These are phyloP conservation scores for Fistulina hepatica DNA, from an alignment of 1,284 basidiomycete species.

Conservation along the genomic window DNA sequence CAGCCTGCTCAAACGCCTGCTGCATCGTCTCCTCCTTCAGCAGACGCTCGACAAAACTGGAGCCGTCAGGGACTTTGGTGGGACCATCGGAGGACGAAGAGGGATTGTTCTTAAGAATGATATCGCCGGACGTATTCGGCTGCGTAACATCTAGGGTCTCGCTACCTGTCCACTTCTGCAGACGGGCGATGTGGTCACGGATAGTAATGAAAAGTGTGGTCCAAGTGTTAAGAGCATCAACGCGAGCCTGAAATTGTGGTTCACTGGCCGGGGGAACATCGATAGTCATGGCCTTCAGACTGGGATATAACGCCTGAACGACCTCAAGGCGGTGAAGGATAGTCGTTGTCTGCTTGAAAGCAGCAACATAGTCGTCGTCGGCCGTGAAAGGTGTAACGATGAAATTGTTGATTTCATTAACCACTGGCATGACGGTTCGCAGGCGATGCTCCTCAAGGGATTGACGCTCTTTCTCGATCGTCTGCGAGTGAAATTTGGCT, in stretches of 20 bases:
- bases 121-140: slow-evolving; percentile 55
- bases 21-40: slow-evolving; percentile 95
- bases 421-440: slow-evolving; percentile 69
- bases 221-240: slow-evolving; percentile 87
- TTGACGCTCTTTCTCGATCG: slow-evolving; percentile 75
- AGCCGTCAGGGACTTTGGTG: slow-evolving; percentile 42
- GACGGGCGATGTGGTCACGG: slow-evolving; percentile 63
- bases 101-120: no score
- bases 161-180: slow-evolving; percentile 87
- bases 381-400: slow-evolving; percentile 35
- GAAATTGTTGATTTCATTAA: slow-evolving; percentile 78
- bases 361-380: slow-evolving; percentile 30
- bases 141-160: slow-evolving; percentile 82
- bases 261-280: slow-evolving; percentile 70
- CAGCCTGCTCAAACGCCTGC: slow-evolving; percentile 89
- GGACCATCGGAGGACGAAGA: slow-evolving; percentile 27
- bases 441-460: slow-evolving; percentile 75
- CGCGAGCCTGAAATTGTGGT: slow-evolving; percentile 59
- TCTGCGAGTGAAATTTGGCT: slow-evolving; percentile 73
- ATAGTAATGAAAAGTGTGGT: slow-evolving; percentile 72
- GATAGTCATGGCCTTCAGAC: slow-evolving; percentile 64
- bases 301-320: slow-evolving; percentile 82
- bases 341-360: slow-evolving; percentile 51
- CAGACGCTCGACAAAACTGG: slow-evolving; percentile 86
- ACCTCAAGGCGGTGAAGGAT: slow-evolving; percentile 73